phyloP scores from a whole-genome alignment of 2,329 filamentous ascomycete species.

The Passalora sequoiae region DNA sequence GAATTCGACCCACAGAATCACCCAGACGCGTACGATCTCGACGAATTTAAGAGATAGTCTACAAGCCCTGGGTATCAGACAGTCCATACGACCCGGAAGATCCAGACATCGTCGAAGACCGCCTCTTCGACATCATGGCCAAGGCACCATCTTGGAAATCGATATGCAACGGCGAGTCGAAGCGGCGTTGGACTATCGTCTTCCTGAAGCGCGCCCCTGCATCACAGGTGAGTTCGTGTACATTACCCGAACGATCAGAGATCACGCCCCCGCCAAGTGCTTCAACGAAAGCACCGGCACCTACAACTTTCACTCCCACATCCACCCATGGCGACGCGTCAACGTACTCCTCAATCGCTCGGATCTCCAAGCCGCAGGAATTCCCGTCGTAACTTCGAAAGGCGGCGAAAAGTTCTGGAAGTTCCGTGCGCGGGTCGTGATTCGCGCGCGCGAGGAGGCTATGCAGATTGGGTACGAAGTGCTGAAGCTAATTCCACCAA shows the following conservation, averaged over 20 bases:
- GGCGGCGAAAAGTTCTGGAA: slow-evolving; percentile 3
- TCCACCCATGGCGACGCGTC: slow-evolving; percentile 5
- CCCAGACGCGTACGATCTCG: slow-evolving; percentile 2
- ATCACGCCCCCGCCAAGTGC: neutral
- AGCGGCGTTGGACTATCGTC: neutral
- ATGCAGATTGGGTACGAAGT: slow-evolving; percentile 9
- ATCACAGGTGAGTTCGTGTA: slow-evolving; percentile 10
- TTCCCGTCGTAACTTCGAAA: neutral
- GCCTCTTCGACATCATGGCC: slow-evolving; percentile 7
- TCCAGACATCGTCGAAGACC: slow-evolving; percentile 9
- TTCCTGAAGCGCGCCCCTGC: slow-evolving; percentile 2
- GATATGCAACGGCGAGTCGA: neutral
- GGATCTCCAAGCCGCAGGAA: slow-evolving; percentile 1
- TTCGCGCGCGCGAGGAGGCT: neutral
- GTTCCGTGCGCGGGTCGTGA: slow-evolving; percentile 1
- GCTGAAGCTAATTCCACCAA: slow-evolving; percentile 6
- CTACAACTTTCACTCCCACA: neutral
- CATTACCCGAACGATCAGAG: neutral
- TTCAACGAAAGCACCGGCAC: neutral
- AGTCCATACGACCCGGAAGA: slow-evolving; percentile 2
- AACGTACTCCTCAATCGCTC: neutral
- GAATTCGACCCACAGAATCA: slow-evolving; percentile 7
- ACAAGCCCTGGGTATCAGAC: slow-evolving; percentile 4
- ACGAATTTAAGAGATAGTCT: neutral
- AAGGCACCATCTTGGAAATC: neutral